These are phyloP conservation scores for Amanita inopinata DNA, from an alignment of 768 basidiomycete genomes.

Conservation along the genomic window DNA sequence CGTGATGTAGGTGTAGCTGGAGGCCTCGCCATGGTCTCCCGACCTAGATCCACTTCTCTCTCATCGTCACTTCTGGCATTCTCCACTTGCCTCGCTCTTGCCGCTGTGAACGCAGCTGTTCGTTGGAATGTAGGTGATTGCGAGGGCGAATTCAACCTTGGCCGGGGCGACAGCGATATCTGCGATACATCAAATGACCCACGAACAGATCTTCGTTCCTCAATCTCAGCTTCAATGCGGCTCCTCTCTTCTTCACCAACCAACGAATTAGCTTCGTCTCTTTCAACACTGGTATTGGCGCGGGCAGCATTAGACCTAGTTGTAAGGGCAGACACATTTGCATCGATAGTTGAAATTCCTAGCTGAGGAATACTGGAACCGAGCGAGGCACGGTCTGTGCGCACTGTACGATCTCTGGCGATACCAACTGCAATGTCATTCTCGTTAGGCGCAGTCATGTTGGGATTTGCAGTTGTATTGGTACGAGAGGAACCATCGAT, in stretches of 20 bases:
- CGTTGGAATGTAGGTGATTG: slow-evolving; percentile 1
- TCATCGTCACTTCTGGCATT: not conserved
- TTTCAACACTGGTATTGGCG: not conserved
- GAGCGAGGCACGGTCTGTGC: slow-evolving; percentile 44
- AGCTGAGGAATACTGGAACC: slow-evolving; percentile 23
- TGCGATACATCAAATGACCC: slow-evolving; percentile 3
- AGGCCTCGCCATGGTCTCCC: not conserved
- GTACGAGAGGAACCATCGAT: slow-evolving; percentile 22
- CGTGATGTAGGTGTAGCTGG: slow-evolving; percentile 6
- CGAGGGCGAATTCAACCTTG: not conserved
- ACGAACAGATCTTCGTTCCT: slow-evolving; percentile 48
- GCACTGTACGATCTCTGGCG: slow-evolving; percentile 33
- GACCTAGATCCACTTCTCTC: not conserved
- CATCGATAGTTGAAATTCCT: not conserved
- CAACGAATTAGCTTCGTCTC: slow-evolving; percentile 18
- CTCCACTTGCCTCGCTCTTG: not conserved
- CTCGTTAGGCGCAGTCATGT: slow-evolving; percentile 4
- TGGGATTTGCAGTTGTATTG: slow-evolving; percentile 10
- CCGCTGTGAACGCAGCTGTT: no score
- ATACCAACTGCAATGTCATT: slow-evolving; percentile 2
- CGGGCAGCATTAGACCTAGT: slow-evolving; percentile 3
- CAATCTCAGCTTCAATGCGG: slow-evolving; percentile 56
- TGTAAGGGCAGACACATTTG: slow-evolving; percentile 2
- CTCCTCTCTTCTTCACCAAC: slow-evolving; percentile 50
- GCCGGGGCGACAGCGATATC: slow-evolving; percentile 6